Conservation (phyloP, 2,329 filamentous ascomycete species). For the Aureobasidium sp. region DNA sequence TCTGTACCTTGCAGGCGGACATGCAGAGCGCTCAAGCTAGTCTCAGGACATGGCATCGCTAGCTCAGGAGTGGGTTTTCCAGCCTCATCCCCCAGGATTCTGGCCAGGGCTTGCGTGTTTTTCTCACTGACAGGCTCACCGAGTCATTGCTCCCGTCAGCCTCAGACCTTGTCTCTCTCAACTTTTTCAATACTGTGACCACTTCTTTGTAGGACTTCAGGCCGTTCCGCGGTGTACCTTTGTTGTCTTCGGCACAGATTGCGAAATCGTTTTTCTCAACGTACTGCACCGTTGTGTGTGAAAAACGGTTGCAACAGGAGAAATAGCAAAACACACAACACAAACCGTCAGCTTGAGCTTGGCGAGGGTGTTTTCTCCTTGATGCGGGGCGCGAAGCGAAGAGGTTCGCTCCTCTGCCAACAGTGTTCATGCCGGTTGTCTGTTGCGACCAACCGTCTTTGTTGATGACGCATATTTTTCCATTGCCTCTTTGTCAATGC, state of each 20-base stretch:
- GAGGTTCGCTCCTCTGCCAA: slow-evolving; percentile 13
- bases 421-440: slow-evolving; percentile 10
- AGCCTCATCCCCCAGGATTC: slow-evolving; percentile 12
- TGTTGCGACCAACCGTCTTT: slow-evolving; percentile 5
- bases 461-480: slow-evolving; percentile 7
- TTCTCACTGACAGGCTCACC: not conserved
- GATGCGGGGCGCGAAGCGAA: not conserved
- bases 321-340: not conserved
- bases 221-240: slow-evolving; percentile 3
- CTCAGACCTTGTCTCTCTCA: not conserved
- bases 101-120: slow-evolving; percentile 16
- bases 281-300: not conserved
- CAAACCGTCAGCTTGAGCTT: not conserved
- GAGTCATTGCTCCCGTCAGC: slow-evolving; percentile 3
- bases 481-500: not conserved
- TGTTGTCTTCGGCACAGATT: slow-evolving; percentile 9
- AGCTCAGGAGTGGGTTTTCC: slow-evolving; percentile 15
- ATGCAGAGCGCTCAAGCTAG: slow-evolving; percentile 7
- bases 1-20: slow-evolving; percentile 14
- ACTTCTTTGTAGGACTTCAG: not conserved
- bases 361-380: not conserved
- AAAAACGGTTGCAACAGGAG: slow-evolving; percentile 7
- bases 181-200: slow-evolving; percentile 1
- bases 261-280: slow-evolving; percentile 14
- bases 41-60: slow-evolving; percentile 14